phyloP scores from a whole-genome alignment of 148 eudicot genomes.

The Rhododendron mucronatum region DNA sequence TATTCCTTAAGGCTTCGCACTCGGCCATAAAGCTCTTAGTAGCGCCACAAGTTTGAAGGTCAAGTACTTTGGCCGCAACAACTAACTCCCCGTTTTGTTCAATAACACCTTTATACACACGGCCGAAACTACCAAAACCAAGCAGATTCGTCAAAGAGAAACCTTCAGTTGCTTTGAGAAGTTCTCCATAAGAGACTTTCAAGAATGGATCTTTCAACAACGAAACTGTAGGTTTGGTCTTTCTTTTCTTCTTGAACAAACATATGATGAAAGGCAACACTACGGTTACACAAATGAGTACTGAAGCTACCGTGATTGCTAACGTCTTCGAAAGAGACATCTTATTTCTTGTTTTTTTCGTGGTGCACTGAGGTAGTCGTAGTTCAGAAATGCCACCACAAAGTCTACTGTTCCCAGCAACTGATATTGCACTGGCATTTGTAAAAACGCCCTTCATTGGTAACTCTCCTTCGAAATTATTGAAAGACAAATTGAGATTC shows the following conservation, averaged over 20 bases:
- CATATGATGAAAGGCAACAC: background rate
- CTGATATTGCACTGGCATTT: no score
- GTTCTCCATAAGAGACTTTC: background rate
- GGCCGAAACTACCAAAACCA: background rate
- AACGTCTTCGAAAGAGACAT: background rate
- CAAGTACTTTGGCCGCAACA: no score
- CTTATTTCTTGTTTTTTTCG: background rate
- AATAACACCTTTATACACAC: background rate
- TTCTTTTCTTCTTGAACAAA: background rate
- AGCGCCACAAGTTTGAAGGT: background rate
- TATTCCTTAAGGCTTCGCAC: background rate
- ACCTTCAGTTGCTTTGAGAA: background rate
- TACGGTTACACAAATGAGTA: background rate
- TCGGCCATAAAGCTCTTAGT: background rate
- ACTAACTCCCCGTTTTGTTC: no score
- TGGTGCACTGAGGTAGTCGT: conserved; percentile 4
- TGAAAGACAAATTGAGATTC: no score
- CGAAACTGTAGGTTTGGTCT: background rate
- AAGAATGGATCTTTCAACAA: background rate
- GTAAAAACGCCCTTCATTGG: no score
- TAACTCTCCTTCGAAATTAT: no score
- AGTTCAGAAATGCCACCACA: no score
- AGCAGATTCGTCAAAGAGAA: background rate
- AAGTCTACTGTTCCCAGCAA: no score
- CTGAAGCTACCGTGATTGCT: background rate